Percentiles rank a stretch among this genome's conserved stretches.
Evolutionary conservation across 2,329 filamentous ascomycete genomes (phyloP).

Genomic region (Ceratocystiopsis minuta): DNA sequence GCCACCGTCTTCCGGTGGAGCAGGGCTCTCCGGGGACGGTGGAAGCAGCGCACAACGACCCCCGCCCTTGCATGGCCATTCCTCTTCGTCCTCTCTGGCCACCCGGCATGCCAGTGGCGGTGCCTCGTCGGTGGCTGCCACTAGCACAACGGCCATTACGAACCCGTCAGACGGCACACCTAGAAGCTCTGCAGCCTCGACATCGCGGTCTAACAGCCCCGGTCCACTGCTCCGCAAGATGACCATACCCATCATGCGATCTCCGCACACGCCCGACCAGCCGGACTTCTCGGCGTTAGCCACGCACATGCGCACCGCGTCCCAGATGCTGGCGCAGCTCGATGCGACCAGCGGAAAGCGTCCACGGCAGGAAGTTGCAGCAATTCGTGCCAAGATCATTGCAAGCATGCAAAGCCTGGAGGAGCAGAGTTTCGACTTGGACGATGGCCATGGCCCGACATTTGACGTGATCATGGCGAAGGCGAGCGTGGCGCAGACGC

Average conservation of each 20-base stretch:
- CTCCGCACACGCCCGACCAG: slow-evolving; percentile 39
- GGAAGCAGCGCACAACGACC: slow-evolving; percentile 3
- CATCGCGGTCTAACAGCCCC: slow-evolving; percentile 53
- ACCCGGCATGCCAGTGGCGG: slow-evolving; percentile 3
- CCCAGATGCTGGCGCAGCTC: slow-evolving; percentile 71
- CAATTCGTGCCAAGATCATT: slow-evolving; percentile 73
- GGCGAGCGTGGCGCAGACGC: slow-evolving; percentile 34
- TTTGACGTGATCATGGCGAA: slow-evolving; percentile 73
- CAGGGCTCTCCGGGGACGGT: background rate
- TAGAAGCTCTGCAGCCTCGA: slow-evolving; percentile 47
- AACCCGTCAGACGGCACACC: slow-evolving; percentile 47
- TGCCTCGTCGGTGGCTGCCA: slow-evolving; percentile 39
- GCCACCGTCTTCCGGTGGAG: background rate
- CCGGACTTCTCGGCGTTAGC: slow-evolving; percentile 68
- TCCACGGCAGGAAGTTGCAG: slow-evolving; percentile 62
- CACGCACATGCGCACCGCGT: slow-evolving; percentile 74
- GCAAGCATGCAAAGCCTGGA: slow-evolving; percentile 79
- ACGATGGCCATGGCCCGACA: slow-evolving; percentile 53
- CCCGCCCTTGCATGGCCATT: background rate
- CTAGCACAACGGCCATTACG: slow-evolving; percentile 44
- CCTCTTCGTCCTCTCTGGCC: slow-evolving; percentile 2
- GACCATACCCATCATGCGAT: slow-evolving; percentile 37
- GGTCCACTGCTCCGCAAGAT: slow-evolving; percentile 32
- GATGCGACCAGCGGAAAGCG: slow-evolving; percentile 66
- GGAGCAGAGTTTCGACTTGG: slow-evolving; percentile 65